A percentile compares a stretch with the other conserved stretches of the same genome.
These are phyloP conservation scores for Penicillium paxilli DNA, from an alignment of 495 filamentous ascomycete genomes.

Conservation along the genomic window DNA sequence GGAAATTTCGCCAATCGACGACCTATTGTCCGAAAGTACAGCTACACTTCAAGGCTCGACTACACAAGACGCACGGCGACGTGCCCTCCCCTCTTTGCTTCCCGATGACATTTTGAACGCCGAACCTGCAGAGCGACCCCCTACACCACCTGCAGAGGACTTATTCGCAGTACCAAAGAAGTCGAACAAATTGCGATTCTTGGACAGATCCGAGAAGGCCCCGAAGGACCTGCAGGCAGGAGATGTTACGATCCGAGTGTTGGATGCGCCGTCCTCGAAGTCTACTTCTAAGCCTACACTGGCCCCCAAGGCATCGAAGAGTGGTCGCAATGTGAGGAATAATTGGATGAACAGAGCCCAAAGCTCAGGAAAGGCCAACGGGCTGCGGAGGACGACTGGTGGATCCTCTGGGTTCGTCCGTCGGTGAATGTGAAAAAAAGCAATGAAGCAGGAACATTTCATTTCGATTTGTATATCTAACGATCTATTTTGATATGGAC, in stretches of 20 bases:
- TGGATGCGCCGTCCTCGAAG: conserved; percentile 40
- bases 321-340: conserved; percentile 45
- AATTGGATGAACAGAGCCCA: conserved; percentile 48
- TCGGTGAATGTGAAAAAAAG: conserved; percentile 12
- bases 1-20: conserved; percentile 31
- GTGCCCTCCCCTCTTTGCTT: conserved; percentile 47
- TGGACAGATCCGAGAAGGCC: conserved; percentile 50
- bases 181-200: conserved; percentile 50
- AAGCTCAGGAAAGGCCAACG: conserved; percentile 36
- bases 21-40: conserved; percentile 41
- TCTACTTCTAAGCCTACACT: conserved; percentile 37
- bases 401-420: conserved; percentile 47
- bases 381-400: conserved; percentile 39
- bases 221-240: conserved; percentile 57
- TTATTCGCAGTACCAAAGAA: conserved; percentile 26
- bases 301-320: conserved; percentile 51
- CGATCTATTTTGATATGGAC: not conserved
- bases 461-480: not conserved
- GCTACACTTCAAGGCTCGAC: conserved; percentile 42
- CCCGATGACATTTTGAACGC: conserved; percentile 55
- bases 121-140: conserved; percentile 39
- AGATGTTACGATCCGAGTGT: conserved; percentile 52
- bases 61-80: conserved; percentile 38
- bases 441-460: too few species aligned
- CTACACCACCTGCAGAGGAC: conserved; percentile 37